These are phyloP conservation scores for Pseudonectria buxi DNA, from an alignment of 2,329 filamentous ascomycete genomes.

Conservation along the genomic window DNA sequence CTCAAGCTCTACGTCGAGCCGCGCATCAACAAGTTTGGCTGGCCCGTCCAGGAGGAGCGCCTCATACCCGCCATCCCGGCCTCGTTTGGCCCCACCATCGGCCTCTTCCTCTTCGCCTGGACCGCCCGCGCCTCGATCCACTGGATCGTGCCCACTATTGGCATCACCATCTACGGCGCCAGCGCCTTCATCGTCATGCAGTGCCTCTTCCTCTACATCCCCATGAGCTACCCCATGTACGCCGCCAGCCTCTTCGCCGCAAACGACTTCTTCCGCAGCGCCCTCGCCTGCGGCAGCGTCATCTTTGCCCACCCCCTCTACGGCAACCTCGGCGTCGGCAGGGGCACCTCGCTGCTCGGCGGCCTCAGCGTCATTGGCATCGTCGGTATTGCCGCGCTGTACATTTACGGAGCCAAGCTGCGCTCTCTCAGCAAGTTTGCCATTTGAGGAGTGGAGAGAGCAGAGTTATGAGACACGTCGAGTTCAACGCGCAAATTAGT, in stretches of 20 bases:
- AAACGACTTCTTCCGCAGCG: conserved; percentile 53
- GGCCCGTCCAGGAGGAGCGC: conserved; percentile 46
- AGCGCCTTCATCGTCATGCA: conserved; percentile 50
- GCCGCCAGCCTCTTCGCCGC: conserved; percentile 54
- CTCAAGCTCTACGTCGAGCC: conserved; percentile 46
- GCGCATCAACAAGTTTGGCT: conserved; percentile 41
- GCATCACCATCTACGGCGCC: conserved; percentile 47
- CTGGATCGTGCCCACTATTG: conserved; percentile 51
- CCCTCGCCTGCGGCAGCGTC: conserved; percentile 53
- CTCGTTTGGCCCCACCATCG: conserved; percentile 46
- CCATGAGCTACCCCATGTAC: conserved; percentile 48
- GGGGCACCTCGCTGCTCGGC: conserved; percentile 50
- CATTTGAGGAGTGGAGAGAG: conserved; percentile 22
- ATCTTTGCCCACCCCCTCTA: conserved; percentile 56
- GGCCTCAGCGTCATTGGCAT: conserved; percentile 48
- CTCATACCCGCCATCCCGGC: conserved; percentile 49
- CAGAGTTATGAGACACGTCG: not conserved
- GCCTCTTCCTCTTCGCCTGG: conserved; percentile 57
- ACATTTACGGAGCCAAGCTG: conserved; percentile 47
- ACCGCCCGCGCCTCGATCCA: conserved; percentile 44
- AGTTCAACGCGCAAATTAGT: too few relatives aligned
- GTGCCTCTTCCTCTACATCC: conserved; percentile 55
- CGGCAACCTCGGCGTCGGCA: conserved; percentile 50
- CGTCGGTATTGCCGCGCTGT: conserved; percentile 54
- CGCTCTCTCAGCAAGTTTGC: conserved; percentile 54